A percentile compares a stretch with the other conserved stretches of the same genome.
Conservation (phyloP, 2,329 filamentous ascomycete genomes). For the Aspergillus tubingensis region DNA sequence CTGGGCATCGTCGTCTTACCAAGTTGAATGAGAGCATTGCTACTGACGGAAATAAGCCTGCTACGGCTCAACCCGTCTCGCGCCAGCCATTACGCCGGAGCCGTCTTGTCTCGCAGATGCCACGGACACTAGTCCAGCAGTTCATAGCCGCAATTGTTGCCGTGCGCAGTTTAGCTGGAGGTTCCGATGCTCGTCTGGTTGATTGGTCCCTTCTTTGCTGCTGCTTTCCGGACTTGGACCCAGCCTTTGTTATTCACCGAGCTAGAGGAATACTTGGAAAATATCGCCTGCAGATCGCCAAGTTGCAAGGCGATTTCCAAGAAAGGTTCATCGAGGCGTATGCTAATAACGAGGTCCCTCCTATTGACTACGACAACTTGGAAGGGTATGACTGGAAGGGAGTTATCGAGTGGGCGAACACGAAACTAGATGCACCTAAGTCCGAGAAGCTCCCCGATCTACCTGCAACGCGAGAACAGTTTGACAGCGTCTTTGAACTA, state of each 20-base stretch:
- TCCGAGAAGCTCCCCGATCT: conserved; percentile 42
- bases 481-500: conserved; percentile 46
- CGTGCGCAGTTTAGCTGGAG: conserved; percentile 49
- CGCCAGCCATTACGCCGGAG: conserved; percentile 26
- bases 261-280: conserved; percentile 41
- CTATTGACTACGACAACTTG: conserved; percentile 48
- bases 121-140: conserved; percentile 33
- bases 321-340: conserved; percentile 50
- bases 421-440: conserved; percentile 43
- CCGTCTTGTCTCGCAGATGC: conserved; percentile 26
- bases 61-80: conserved; percentile 12
- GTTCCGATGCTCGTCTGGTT: conserved; percentile 43
- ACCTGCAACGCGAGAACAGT: conserved; percentile 46
- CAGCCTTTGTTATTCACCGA: conserved; percentile 40
- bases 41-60: conserved; percentile 3
- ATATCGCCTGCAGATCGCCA: conserved; percentile 43
- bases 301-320: conserved; percentile 51
- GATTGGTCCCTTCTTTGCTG: conserved; percentile 49
- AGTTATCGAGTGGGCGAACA: conserved; percentile 50
- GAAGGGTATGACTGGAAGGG: conserved; percentile 49
- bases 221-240: conserved; percentile 44
- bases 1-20: conserved; percentile 30
- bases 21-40: conserved; percentile 26
- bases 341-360: conserved; percentile 43
- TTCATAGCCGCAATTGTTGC: conserved; percentile 48